phyloP scores from a whole-genome alignment of 345 rosid genomes.

The Combretum micranthum region DNA sequence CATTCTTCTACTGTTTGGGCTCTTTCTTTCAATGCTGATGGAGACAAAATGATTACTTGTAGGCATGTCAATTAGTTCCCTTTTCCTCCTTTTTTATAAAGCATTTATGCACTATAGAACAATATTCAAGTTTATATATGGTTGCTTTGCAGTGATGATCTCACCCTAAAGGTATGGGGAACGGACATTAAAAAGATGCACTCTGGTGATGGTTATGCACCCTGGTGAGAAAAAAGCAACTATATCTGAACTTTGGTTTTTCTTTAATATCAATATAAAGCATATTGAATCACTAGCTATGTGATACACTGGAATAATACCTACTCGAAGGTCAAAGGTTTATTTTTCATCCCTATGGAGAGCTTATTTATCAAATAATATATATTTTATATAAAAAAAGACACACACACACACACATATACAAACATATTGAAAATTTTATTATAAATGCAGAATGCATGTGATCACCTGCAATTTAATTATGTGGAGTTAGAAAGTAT shows the following conservation, averaged over 20 bases:
- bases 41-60: constrained; percentile 90
- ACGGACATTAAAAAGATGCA: constrained; percentile 44
- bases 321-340: too few species aligned
- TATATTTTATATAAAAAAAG: too few species aligned
- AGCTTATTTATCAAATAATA: too few species aligned
- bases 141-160: constrained; percentile 79
- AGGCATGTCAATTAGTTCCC: constrained; percentile 39
- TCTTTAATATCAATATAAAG: not conserved
- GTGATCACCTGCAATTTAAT: too few species aligned
- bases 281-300: too few species aligned
- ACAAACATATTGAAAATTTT: too few species aligned
- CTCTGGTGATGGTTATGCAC: constrained; percentile 61
- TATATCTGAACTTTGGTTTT: constrained; percentile 13
- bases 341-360: too few species aligned
- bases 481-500: too few species aligned
- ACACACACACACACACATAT: too few species aligned
- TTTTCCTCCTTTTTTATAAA: not conserved
- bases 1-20: constrained; percentile 94
- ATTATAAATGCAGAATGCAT: too few species aligned
- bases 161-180: constrained; percentile 83
- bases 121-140: constrained; percentile 8
- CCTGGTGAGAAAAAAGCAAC: constrained; percentile 56
- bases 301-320: too few species aligned
- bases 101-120: not conserved
- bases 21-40: constrained; percentile 63